Evolutionary conservation across 1,284 basidiomycete species (phyloP).

Genomic region (Tranzscheliella williamsii): DNA sequence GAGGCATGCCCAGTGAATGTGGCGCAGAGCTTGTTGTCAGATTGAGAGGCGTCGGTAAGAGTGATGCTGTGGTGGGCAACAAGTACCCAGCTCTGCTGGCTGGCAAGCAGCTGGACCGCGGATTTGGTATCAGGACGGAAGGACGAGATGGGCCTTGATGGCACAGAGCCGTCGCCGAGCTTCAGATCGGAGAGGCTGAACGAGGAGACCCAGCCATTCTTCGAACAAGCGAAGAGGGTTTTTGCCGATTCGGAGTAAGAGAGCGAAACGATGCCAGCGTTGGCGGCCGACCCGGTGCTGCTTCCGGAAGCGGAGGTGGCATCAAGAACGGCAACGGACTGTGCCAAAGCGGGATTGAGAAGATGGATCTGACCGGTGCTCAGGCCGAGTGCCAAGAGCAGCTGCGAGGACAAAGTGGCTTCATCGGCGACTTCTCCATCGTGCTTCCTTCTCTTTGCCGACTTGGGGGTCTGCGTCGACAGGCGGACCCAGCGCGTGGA

Average conservation of each 20-base stretch:
- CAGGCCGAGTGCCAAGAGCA: constrained; percentile 51
- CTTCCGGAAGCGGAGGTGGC: constrained; percentile 39
- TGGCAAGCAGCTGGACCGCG: constrained; percentile 26
- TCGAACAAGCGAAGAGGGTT: constrained; percentile 37
- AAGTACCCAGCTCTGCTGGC: constrained; percentile 19
- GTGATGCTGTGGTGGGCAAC: constrained; percentile 49
- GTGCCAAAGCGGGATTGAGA: constrained; percentile 44
- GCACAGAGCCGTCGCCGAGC: constrained; percentile 16
- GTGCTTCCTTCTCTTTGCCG: constrained; percentile 43
- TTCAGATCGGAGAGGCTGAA: constrained; percentile 27
- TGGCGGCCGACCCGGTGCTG: constrained; percentile 33
- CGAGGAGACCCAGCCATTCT: constrained; percentile 42
- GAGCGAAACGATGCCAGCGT: constrained; percentile 34
- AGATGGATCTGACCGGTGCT: constrained; percentile 47
- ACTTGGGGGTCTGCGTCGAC: constrained; percentile 13
- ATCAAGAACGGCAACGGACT: constrained; percentile 44
- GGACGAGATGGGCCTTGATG: constrained; percentile 17
- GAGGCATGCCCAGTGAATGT: constrained; percentile 50
- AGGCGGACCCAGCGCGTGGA: constrained; percentile 33
- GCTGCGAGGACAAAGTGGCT: constrained; percentile 10
- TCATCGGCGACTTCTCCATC: constrained; percentile 17
- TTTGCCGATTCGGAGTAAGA: constrained; percentile 13
- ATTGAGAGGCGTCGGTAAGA: constrained; percentile 12
- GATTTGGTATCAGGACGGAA: constrained; percentile 37
- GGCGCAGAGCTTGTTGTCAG: constrained; percentile 7